These are phyloP conservation scores for Geotrichum bryndzae DNA, from an alignment of 1,139 yeast species.

Conservation along the genomic window DNA sequence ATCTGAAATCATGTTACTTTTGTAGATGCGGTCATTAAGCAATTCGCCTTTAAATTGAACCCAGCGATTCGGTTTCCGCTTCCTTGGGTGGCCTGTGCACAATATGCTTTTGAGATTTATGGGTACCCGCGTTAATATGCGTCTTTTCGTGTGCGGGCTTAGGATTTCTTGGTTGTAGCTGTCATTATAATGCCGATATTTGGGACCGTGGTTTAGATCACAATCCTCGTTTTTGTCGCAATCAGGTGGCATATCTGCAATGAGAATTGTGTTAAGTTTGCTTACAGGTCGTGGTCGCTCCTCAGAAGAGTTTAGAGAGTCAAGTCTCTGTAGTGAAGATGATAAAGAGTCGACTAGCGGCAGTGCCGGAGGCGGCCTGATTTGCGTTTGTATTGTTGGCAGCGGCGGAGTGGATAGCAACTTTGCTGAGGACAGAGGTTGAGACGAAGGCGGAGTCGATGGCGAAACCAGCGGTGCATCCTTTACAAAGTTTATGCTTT, in stretches of 20 bases:
- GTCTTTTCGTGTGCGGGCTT: neutral
- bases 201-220: neutral
- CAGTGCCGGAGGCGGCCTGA: neutral
- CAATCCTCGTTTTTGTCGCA: neutral
- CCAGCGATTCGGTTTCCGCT: neutral
- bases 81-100: neutral
- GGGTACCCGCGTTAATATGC: neutral
- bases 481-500: neutral
- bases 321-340: neutral
- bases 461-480: neutral
- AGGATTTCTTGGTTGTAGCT: neutral
- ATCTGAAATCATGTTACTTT: neutral
- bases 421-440: neutral
- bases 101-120: neutral
- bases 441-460: neutral
- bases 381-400: neutral
- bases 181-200: neutral
- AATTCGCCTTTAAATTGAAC: neutral
- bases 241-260: neutral
- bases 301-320: neutral
- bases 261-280: neutral
- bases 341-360: neutral
- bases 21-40: neutral
- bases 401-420: neutral
- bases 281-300: neutral